Conservation (phyloP, 2,329 filamentous ascomycete genomes). For the Sarocladium brachiariae region DNA sequence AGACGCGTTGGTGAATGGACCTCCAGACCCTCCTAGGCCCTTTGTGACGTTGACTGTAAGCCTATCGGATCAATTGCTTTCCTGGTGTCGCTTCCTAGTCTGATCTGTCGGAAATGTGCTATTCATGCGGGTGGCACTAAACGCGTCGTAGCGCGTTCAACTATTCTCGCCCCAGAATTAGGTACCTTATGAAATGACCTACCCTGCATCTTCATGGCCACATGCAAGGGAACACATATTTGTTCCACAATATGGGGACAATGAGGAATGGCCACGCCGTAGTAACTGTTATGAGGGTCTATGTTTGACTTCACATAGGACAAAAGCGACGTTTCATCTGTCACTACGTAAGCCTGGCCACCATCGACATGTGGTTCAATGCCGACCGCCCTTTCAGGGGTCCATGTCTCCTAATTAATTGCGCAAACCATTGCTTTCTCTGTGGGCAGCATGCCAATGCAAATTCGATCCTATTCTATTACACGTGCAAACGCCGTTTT, state of each 20-base stretch:
- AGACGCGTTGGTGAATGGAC: background rate
- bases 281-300: too few relatives aligned
- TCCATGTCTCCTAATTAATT: too few relatives aligned
- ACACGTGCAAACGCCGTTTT: background rate
- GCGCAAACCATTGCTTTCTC: too few relatives aligned
- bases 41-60: conserved; percentile 2
- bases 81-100: background rate
- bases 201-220: background rate
- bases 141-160: conserved; percentile 1
- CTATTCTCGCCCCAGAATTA: background rate
- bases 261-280: too few relatives aligned
- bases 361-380: too few relatives aligned
- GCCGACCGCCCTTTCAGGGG: too few relatives aligned
- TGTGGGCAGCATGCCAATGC: background rate
- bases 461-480: background rate
- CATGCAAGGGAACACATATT: background rate
- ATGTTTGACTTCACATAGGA: too few relatives aligned
- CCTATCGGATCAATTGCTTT: conserved; percentile 7
- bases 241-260: background rate
- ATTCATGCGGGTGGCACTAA: background rate
- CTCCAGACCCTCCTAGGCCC: background rate
- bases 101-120: background rate
- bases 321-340: too few relatives aligned
- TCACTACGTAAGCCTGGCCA: too few relatives aligned
- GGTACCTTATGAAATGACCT: background rate